Evolutionary conservation across 2,329 filamentous ascomycete species (phyloP), one percentile per base, ranked within the genome.

Genomic region (Chaetomiaceae sp.): DNA sequence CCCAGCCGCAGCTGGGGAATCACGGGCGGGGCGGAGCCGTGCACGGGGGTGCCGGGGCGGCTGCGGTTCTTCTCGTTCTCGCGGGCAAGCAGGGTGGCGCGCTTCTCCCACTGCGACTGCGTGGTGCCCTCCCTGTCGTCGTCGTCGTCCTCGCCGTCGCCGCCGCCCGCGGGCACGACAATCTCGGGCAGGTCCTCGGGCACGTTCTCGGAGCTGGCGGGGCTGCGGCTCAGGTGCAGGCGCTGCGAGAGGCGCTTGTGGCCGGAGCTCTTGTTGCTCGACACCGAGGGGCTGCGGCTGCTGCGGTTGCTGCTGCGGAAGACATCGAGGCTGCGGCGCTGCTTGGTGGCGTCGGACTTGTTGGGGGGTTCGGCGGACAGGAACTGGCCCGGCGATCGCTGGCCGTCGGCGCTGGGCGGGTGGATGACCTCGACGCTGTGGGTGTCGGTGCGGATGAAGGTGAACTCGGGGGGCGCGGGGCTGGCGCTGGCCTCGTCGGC

Each of bases 71-170:
- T 66, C 61, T 80, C 77, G 62, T 79, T 83, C 61, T 80, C 78
- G 61, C 81, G 81, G 29, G 89, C 92, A 60, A 97, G 75, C 55
- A 95, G 82, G n/a, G 91, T 96, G 25, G 94, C 94, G 56, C 92
- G 80, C 74, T 88, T 86, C 77, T 97, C 94, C 94, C 94, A 99
- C 71, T 87, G 81, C 55, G 83, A 82, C 75, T 95, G 88, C 56
- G 68, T 51, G 77, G 68, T 51, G 77, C 72, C 54, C 68, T 71
- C 61, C 51, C 76, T 73, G 31, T 74, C 75, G 53, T 72, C 66
- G 59, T 73, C 27, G n/a, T n/a, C n/a, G n/a, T n/a, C n/a, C n/a
- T n/a, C n/a, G n/a, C n/a, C n/a, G n/a, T n/a, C n/a, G n/a, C n/a
- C 69, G 64, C 75, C 71, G 59, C 72, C 67, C 60, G 72, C 69